These are phyloP conservation scores for Rhodotorula sp. DNA, from an alignment of 1,284 basidiomycete genomes.

Conservation along the genomic window DNA sequence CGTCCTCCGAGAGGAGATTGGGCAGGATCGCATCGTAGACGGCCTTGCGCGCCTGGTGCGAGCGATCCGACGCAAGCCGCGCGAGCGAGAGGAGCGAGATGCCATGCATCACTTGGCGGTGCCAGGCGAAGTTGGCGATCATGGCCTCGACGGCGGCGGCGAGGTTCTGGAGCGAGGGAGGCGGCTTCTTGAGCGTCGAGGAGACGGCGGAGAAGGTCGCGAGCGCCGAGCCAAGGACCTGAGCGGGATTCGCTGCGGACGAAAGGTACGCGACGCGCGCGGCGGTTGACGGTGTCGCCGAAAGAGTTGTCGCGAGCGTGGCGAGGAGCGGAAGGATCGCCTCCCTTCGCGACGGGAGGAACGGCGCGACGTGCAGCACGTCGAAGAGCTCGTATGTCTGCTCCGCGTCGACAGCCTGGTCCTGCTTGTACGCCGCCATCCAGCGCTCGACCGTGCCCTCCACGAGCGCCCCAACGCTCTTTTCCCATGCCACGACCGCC, in stretches of 20 bases:
- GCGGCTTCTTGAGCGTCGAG: not conserved
- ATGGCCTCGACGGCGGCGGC: conserved; percentile 26
- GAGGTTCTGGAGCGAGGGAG: not conserved
- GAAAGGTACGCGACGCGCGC: conserved; percentile 36
- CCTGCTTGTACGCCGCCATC: conserved; percentile 18
- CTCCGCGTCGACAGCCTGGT: conserved; percentile 16
- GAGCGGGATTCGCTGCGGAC: conserved; percentile 28
- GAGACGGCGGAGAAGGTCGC: conserved; percentile 20
- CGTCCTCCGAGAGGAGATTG: conserved; percentile 56
- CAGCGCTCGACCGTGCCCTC: conserved; percentile 23
- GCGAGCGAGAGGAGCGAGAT: conserved; percentile 36
- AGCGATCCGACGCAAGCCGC: conserved; percentile 16
- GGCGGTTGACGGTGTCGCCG: conserved; percentile 13
- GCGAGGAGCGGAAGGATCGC: conserved; percentile 21
- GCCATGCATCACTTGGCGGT: conserved; percentile 41
- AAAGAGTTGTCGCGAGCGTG: conserved; percentile 23
- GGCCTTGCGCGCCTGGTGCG: conserved; percentile 6
- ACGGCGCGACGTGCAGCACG: conserved; percentile 33
- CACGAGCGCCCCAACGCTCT: conserved; percentile 11
- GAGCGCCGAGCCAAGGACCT: conserved; percentile 34
- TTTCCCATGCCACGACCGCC: conserved; percentile 30
- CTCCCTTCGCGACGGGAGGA: conserved; percentile 17
- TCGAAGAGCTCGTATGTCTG: conserved; percentile 41
- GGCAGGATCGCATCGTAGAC: conserved; percentile 44
- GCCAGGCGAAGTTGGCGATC: conserved; percentile 43